Conservation (phyloP, 495 filamentous ascomycete genomes). For the Melanomma pulvis-pyrius region DNA sequence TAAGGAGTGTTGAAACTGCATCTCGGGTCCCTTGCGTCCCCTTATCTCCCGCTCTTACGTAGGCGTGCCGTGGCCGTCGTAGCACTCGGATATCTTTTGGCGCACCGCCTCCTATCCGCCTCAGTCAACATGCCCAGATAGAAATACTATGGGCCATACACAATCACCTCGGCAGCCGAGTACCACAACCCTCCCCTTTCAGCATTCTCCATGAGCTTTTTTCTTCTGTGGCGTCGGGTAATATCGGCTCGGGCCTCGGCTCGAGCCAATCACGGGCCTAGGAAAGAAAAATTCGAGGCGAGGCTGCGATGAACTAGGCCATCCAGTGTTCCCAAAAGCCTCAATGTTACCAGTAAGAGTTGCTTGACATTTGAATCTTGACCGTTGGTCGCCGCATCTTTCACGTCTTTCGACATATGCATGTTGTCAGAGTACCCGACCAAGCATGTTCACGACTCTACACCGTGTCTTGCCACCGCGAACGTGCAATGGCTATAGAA, state of each 20-base stretch:
- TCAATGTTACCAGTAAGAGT: no score
- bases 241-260: neutral
- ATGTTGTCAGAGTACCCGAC: no score
- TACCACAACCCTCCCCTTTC: neutral
- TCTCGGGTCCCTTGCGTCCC: neutral
- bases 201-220: neutral
- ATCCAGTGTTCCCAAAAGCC: no score
- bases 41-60: neutral
- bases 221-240: conserved; percentile 15
- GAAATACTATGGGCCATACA: neutral
- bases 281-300: neutral
- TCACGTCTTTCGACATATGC: no score
- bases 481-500: no score
- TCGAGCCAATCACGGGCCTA: neutral
- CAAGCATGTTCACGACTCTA: no score
- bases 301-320: neutral
- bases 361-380: no score
- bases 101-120: neutral
- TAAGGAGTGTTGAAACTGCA: neutral
- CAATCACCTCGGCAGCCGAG: neutral
- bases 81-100: conserved; percentile 22
- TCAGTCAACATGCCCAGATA: neutral
- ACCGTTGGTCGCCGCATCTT: no score
- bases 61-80: neutral
- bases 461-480: no score